Base-by-base conservation (phyloP, 306 rosid species). In the Quillaja saponaria region DNA sequence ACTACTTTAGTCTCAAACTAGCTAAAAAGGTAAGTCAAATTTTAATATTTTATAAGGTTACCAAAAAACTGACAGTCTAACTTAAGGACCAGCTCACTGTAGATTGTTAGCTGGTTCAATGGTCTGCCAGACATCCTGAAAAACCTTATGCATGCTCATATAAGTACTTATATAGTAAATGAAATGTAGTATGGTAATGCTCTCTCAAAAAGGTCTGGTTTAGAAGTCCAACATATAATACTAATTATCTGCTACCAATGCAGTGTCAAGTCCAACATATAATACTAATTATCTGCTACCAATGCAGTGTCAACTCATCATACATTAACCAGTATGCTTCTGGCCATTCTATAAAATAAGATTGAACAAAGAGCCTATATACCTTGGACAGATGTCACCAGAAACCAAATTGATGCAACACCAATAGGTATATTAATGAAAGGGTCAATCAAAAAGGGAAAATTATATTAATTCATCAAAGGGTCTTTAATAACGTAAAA, bases 251-350 rank as follows among this genome's bases (percentile, higher is more conserved):
- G 51, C 51, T 50, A 60, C 62, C 34, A 6, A 39, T 18, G 34
- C 33, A 33, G 48, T 61, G 25, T 41, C 41, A 64, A 39, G n/a
- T n/a, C 4, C 47, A 53, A 70, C 33, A 15, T 47, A 41, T 5
- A 34, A 18, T 41, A 44, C 53, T 41, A 48, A 40, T 44, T 33
- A n/a, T 52, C 48, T 39, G 51, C 51, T 50, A 60, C 62, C 34
- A 6, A 39, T 18, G 34, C 33, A 33, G 48, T 61, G 25, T 41
- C 41, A 64, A 39, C 18, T 51, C 17, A 52, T 15, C 5, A 25
- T 50, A 55, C 57, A 62, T 8, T 47, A 70, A 42, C 12, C 13
- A 42, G 33, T 11, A 7, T 17, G 34, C 11, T n/a, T 53, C 49
- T 39, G 33, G 50, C 16, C 55, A 63, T 49, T 13, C 21, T 25